phyloP scores from a whole-genome alignment of 179 eudicot genomes.

The Spergularia azorica region DNA sequence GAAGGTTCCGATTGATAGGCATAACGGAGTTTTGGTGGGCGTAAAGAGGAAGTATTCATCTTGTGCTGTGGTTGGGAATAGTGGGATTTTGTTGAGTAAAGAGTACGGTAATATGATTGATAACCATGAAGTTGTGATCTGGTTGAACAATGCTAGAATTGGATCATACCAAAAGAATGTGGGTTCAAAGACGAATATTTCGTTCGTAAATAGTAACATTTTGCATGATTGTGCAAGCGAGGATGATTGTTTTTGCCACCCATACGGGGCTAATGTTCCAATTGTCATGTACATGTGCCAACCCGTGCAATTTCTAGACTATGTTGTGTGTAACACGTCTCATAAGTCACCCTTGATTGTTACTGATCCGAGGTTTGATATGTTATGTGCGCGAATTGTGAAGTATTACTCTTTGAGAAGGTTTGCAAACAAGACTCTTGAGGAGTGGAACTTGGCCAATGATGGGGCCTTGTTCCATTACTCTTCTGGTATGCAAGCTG shows the following conservation, averaged over 20 bases:
- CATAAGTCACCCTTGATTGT: conserved; percentile 62
- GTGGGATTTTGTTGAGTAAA: conserved; percentile 71
- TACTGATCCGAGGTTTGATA: conserved; percentile 68
- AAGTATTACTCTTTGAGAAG: conserved; percentile 83
- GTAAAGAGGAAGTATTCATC: conserved; percentile 40
- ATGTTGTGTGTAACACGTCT: conserved; percentile 61
- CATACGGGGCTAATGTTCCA: conserved; percentile 67
- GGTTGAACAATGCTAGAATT: conserved; percentile 79
- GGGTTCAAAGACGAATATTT: conserved; percentile 69
- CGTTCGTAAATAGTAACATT: conserved; percentile 83
- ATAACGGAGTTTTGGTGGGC: conserved; percentile 25
- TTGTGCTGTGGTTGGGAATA: conserved; percentile 91
- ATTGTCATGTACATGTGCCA: conserved; percentile 83
- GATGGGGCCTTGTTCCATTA: conserved; percentile 76
- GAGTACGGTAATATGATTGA: conserved; percentile 66
- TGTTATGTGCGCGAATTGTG: conserved; percentile 65
- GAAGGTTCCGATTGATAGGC: conserved; percentile 36
- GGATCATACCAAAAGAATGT: conserved; percentile 45
- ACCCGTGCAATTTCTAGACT: conserved; percentile 79
- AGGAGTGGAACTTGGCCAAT: conserved; percentile 63
- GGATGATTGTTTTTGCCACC: conserved; percentile 75
- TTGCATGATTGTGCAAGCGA: conserved; percentile 74
- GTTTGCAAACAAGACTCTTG: conserved; percentile 54
- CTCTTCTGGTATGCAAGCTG: conserved; percentile 97
- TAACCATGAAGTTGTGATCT: conserved; percentile 68